Evolutionary conservation across 1,284 basidiomycete genomes (phyloP).

Genomic region (Ceratobasidium sp.): DNA sequence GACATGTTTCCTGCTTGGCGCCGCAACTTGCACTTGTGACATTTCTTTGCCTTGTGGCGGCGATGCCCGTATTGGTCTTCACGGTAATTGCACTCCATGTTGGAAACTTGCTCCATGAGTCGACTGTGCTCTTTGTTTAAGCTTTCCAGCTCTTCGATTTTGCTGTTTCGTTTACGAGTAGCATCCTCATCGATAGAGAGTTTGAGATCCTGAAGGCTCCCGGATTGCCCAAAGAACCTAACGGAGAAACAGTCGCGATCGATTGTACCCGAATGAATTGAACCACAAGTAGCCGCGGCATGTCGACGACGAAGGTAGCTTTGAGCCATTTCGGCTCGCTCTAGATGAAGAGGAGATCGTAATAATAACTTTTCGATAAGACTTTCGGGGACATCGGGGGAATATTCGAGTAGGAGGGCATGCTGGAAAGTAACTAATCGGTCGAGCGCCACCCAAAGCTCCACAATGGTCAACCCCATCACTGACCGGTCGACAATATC

Average conservation of each 20-base stretch:
- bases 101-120: background rate
- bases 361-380: constrained; percentile 55
- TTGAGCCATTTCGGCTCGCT: constrained; percentile 47
- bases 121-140: constrained; percentile 32
- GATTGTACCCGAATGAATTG: background rate
- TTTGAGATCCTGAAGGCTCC: constrained; percentile 46
- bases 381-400: constrained; percentile 54
- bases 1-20: constrained; percentile 43
- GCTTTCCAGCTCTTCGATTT: constrained; percentile 45
- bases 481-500: constrained; percentile 47
- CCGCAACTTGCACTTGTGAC: constrained; percentile 50
- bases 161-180: constrained; percentile 39
- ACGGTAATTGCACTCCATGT: background rate
- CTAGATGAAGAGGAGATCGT: constrained; percentile 46
- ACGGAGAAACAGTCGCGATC: constrained; percentile 46
- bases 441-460: constrained; percentile 51
- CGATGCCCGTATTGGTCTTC: constrained; percentile 11
- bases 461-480: constrained; percentile 52
- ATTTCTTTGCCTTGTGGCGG: background rate
- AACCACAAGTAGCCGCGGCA: background rate
- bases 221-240: constrained; percentile 47
- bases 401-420: constrained; percentile 54
- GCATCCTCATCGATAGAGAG: constrained; percentile 48
- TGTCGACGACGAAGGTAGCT: constrained; percentile 49
- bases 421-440: constrained; percentile 48